Evolutionary conservation across 208 protist genomes (phyloP).

Genomic region (Spongospora subterranea): DNA sequence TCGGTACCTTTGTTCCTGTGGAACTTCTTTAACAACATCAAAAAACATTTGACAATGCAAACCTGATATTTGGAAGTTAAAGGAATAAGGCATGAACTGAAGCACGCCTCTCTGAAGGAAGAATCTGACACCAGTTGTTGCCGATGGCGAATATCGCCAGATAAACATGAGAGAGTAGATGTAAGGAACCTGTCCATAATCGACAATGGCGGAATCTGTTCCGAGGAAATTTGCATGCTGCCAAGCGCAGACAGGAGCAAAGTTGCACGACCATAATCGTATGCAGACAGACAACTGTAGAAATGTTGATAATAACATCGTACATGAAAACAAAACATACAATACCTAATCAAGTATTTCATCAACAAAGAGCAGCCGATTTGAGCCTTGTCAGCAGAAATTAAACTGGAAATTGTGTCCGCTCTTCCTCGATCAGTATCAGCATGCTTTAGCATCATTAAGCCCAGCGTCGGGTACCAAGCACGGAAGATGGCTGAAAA

Average conservation of each 20-base stretch:
- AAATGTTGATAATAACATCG: not conserved
- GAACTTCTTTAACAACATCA: not conserved
- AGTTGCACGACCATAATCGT: slow-evolving; percentile 17
- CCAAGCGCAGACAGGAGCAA: not conserved
- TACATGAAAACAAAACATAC: not conserved
- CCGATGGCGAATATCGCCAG: not conserved
- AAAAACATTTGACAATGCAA: not conserved
- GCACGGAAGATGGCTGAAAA: not conserved
- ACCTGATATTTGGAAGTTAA: not conserved
- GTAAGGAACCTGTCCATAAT: not conserved
- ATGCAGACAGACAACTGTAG: not conserved
- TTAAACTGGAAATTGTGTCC: not conserved
- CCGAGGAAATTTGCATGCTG: not conserved
- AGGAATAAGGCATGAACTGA: not conserved
- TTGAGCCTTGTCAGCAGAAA: not conserved
- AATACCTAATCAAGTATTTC: not conserved
- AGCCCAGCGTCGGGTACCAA: slow-evolving; percentile 7
- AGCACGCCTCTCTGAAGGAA: not conserved
- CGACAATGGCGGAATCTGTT: not conserved
- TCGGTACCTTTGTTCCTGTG: not conserved
- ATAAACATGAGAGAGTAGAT: not conserved
- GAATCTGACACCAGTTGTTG: not conserved
- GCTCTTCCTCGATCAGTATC: not conserved
- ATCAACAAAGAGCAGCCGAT: not conserved
- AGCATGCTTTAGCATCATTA: not conserved